Evolutionary conservation across 805 yeast species (phyloP), one percentile per base, ranked within the genome.

Genomic region (Kodamaea neixiangensis): DNA sequence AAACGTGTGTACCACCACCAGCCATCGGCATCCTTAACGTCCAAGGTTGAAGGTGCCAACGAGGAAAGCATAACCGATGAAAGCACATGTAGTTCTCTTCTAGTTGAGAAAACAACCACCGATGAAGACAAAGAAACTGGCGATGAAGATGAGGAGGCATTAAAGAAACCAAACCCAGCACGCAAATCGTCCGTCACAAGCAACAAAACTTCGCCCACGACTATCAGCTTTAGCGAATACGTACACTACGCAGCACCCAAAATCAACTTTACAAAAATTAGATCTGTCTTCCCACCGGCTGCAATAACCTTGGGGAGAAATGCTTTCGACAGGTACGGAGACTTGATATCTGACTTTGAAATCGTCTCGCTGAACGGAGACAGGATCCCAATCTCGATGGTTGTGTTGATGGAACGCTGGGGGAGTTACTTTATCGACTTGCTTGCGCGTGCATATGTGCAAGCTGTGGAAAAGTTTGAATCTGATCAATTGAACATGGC

Each of bases 231-330:
- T 62, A 86, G 80, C 47, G 89, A 82, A 29, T 88, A 87, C 59
- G 85, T 89, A 14, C 83, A 84, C 57, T 87, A 87, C 63, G 82
- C 86, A 21, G 89, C 92, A 0, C 93, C 93, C 1, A 82, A 83
- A 22, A 72, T 81, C 6, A 85, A 82, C 51, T 77, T 85, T 57
- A 81, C 87, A 20, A 82, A 87, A 1, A 80, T 85, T 37, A 70
- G 83, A 43, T 82, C 91, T 0, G 86, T 85, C 0, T 85, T 87
- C 58, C 89, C 92, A 2, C 83, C 89, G 1, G 82, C 86, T 49
- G 91, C 94, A 0, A 84, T 87, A 52, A 87, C 92, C 0, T 68
- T 88, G 40, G 94, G 94, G 2, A 78, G 89, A 58, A 85, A 81
- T 62, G 88, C 90, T 0, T 78, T 86, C 60, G 89, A 85, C 58